Evolutionary conservation across 805 yeast species (phyloP), one percentile per base, ranked within the genome.

Genomic region (Candida tallmaniae): DNA sequence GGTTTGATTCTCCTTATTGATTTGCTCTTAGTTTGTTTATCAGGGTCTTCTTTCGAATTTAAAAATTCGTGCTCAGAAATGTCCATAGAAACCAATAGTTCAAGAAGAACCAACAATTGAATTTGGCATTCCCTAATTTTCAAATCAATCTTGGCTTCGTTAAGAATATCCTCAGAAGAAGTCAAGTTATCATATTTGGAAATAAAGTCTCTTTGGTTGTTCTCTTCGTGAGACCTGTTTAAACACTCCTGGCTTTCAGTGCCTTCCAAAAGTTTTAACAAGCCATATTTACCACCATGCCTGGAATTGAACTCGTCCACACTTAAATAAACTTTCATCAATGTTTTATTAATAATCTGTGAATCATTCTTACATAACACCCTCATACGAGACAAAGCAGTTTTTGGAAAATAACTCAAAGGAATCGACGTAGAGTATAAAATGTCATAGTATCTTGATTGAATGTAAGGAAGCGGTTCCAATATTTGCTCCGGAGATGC

Each of bases 111-210:
- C 2, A 78, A 44, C 0, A 75, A 56, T 46, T 78, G 83, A 21
- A 78, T 47, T 41, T 76, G 80, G 1, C 78, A 71, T 42, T 77
- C 83, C 23, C 81, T 55, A 2, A 72, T 58, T 41, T 76, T 77
- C 38, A 76, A 55, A 24, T 67, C 63, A 24, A 58, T 50, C 2
- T 62, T 47, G 1, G 70, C 12, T 5, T 29, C 31, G 32, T 27
- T 38, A 18, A 35, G 10, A 4, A 26, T 12, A 5, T 27, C 29
- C 10, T 19, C 32, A n/a, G 24, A 16, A 9, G 9, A 10, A 5
- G 30, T 13, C 6, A 31, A 25, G 12, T 36, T 28, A n/a, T 37
- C 30, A 25, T 46, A 27, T 12, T 32, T 25, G 13, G 31, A 24
- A 13, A 43, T 35, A 21, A 45, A 48, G 3, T 42, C 39, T 16